Conservation (phyloP, 257 asterid genomes). For the Solanum chmielewskii region DNA sequence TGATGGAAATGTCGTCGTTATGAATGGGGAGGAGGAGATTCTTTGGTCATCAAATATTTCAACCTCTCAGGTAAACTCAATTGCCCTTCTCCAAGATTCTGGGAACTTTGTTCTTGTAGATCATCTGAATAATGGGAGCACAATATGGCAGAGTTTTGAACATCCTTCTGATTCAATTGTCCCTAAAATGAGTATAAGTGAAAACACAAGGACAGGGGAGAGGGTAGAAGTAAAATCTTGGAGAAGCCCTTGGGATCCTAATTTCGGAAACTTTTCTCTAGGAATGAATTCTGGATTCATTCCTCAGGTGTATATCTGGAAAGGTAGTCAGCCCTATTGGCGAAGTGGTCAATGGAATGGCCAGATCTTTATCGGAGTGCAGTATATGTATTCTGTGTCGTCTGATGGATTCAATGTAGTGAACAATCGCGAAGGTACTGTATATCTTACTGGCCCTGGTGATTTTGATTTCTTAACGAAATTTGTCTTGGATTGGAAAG, state of each 20-base stretch:
- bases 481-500: conserved; percentile 22
- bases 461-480: conserved; percentile 9
- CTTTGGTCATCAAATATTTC: background rate
- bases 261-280: conserved; percentile 15
- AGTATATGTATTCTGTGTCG: conserved; percentile 30
- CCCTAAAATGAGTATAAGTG: conserved; percentile 21
- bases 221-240: conserved; percentile 28
- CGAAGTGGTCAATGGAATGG: conserved; percentile 56
- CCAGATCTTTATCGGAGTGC: conserved; percentile 35
- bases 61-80: background rate
- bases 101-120: conserved; percentile 9
- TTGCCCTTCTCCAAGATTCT: background rate
- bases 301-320: conserved; percentile 20
- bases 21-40: background rate
- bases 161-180: conserved; percentile 20
- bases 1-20: background rate
- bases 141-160: conserved; percentile 33
- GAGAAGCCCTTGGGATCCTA: conserved; percentile 24
- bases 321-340: conserved; percentile 13
- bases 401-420: conserved; percentile 26
- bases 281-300: conserved; percentile 23
- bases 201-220: conserved; percentile 17
- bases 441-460: background rate
- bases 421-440: conserved; percentile 12
- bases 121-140: background rate